Percentiles rank a stretch among this genome's conserved stretches.
These are phyloP conservation scores for Agrostemma githago DNA, from an alignment of 148 eudicot species.

Conservation along the genomic window DNA sequence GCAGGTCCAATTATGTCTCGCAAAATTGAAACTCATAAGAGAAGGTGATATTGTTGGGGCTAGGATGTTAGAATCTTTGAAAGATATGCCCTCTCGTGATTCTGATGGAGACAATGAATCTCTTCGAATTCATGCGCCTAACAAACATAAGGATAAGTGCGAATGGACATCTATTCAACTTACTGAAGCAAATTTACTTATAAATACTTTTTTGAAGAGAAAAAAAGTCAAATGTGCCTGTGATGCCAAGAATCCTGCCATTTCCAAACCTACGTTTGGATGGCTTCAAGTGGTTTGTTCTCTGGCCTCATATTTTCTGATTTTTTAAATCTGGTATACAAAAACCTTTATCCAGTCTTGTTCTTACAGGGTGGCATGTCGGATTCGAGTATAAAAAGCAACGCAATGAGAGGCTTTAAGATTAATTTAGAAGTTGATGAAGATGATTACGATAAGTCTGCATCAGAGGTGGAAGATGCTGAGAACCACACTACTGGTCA, in stretches of 20 bases:
- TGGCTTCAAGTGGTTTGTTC: slow-evolving; percentile 72
- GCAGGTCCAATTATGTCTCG: slow-evolving; percentile 55
- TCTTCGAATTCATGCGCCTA: slow-evolving; percentile 8
- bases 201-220: slow-evolving; percentile 48
- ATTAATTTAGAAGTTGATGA: slow-evolving; percentile 26
- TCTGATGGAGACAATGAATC: slow-evolving; percentile 36
- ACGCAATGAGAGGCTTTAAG: slow-evolving; percentile 35
- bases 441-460: slow-evolving; percentile 40
- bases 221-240: slow-evolving; percentile 45
- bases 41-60: slow-evolving; percentile 74
- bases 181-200: slow-evolving; percentile 57
- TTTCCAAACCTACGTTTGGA: slow-evolving; percentile 76
- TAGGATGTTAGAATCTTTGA: slow-evolving; percentile 35
- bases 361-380: slow-evolving; percentile 38
- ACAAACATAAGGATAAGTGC: slow-evolving; percentile 26
- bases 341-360: neutral
- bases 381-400: slow-evolving; percentile 31
- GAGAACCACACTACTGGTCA: slow-evolving; percentile 29
- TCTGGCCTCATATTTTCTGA: neutral
- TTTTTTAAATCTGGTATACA: neutral
- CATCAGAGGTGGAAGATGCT: slow-evolving; percentile 61
- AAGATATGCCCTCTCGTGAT: slow-evolving; percentile 30
- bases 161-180: slow-evolving; percentile 73
- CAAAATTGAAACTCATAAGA: slow-evolving; percentile 52
- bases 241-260: slow-evolving; percentile 42